Evolutionary conservation across 768 basidiomycete species (phyloP), one percentile per base, ranked within the genome.

Genomic region (Serendipita sp.): DNA sequence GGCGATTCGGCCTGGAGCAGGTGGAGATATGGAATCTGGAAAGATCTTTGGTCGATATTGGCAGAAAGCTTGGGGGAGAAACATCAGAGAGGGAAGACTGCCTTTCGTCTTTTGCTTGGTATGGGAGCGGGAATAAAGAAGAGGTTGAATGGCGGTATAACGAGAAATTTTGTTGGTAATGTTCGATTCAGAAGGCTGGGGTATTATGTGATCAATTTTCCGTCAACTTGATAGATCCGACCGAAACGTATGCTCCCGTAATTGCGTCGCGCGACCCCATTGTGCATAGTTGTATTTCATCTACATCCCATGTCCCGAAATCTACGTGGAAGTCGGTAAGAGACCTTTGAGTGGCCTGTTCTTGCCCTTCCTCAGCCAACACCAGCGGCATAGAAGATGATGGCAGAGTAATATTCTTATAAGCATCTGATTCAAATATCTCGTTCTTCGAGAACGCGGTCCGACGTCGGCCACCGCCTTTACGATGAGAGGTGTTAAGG

Each of bases 201-300:
- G 24, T 24, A 24, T 24, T 24, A 24, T 24, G 38, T 13, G 8
- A 60, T 60, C 10, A 16, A 4, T 60, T 8, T 3, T 60, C 24
- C 28, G 34, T 24, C 18, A 53, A n/a, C n/a, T 2, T 53, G 18
- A 68, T 47, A 41, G 46, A 47, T 16, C 68, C 74, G 8, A 73
- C 74, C 3, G 68, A 70, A 16, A 83, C 77, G 69, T 88, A 89
- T 70, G 82, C 84, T 13, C 82, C 84, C 66, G 84, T 78, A n/a
- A 32, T 24, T 0, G 76, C 76, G 0, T 82, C 85, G 68, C 78
- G 78, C 68, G 86, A 86, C 0, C 86, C 85, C 86, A 88, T 86
- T 48, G 78, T 75, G 75, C 86, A 88, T 37, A 88, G 75, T 70
- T 88, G 82, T 10, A 88, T 73, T 67, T 83, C 80, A 37, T 77